A percentile compares a stretch with the other conserved stretches of the same genome.
phyloP scores from a whole-genome alignment of 1,284 basidiomycete genomes.

The Salmacisia buchloeana region DNA sequence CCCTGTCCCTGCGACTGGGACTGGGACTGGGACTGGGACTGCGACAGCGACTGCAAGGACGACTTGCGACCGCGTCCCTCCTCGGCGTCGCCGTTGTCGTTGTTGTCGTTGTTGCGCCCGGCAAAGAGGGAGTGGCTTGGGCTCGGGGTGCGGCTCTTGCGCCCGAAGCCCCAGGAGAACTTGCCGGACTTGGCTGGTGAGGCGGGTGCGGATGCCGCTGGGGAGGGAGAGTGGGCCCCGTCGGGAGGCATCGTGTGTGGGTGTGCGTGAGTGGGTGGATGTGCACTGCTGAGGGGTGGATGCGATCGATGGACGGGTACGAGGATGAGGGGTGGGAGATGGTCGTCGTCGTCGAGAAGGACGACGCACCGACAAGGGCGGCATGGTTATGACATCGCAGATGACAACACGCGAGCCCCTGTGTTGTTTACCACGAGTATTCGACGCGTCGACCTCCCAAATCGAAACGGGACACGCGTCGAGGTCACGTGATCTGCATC shows the following conservation, averaged over 20 bases:
- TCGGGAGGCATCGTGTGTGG: not conserved
- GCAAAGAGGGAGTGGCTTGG: not conserved
- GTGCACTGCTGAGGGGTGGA: not conserved
- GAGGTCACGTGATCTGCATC: too few species aligned
- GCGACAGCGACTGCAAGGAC: not conserved
- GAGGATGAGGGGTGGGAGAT: not conserved
- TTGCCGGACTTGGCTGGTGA: conserved; percentile 1
- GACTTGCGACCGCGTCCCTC: too few species aligned
- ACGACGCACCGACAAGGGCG: too few species aligned
- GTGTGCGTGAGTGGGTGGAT: not conserved
- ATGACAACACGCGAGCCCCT: not conserved
- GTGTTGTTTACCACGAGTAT: too few species aligned
- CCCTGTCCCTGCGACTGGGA: too few species aligned
- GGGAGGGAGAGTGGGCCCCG: not conserved
- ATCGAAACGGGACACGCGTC: too few species aligned
- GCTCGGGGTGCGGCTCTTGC: conserved; percentile 5
- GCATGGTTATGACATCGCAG: too few species aligned
- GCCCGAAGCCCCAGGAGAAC: conserved; percentile 8
- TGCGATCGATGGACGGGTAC: not conserved
- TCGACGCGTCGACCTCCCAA: too few species aligned
- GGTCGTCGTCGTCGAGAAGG: not conserved
- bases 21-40: not conserved
- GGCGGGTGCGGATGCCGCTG: not conserved
- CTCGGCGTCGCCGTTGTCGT: not conserved
- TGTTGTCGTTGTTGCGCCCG: not conserved